Base-by-base conservation (phyloP, 257 asterid species). In the Hygrophila difformis region DNA sequence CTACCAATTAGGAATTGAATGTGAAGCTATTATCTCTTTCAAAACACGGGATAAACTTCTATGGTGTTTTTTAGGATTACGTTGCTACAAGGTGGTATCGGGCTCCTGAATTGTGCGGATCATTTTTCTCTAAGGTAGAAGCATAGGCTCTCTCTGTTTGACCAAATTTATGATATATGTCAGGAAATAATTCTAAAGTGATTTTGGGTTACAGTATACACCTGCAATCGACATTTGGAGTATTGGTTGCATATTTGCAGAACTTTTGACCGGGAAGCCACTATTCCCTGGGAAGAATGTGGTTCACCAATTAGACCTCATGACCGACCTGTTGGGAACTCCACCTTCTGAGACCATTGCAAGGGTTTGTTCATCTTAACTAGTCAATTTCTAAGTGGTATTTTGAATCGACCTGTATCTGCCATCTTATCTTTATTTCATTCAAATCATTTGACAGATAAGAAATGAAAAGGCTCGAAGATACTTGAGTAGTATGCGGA, bases 141-240 rank as follows among this genome's bases (percentile, higher is more conserved):
- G 49, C 29, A n/a, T n/a, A n/a, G n/a, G n/a, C n/a, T n/a, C n/a
- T n/a, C n/a, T n/a, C n/a, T n/a, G n/a, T n/a, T n/a, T n/a, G n/a
- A n/a, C n/a, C n/a, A n/a, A n/a, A n/a, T n/a, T n/a, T n/a, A n/a
- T n/a, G n/a, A n/a, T n/a, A n/a, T n/a, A n/a, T n/a, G n/a, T n/a
- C n/a, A n/a, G n/a, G n/a, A n/a, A n/a, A n/a, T n/a, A n/a, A n/a
- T n/a, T n/a, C n/a, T n/a, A n/a, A n/a, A n/a, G n/a, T n/a, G n/a
- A n/a, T n/a, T n/a, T n/a, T n/a, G n/a, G n/a, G n/a, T n/a, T 51
- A 47, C 79, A 89, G 97, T 89, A 89, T 65, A 89, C 97, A 9
- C 97, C 97, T 17, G 97, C 97, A 41, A 85, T 89, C 39, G 97
- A 89, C 67, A 85, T 82, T 49, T 89, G 97, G 97, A 89, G 97